Base-by-base conservation (phyloP, 768 basidiomycete genomes). In the Mycena vulgaris region DNA sequence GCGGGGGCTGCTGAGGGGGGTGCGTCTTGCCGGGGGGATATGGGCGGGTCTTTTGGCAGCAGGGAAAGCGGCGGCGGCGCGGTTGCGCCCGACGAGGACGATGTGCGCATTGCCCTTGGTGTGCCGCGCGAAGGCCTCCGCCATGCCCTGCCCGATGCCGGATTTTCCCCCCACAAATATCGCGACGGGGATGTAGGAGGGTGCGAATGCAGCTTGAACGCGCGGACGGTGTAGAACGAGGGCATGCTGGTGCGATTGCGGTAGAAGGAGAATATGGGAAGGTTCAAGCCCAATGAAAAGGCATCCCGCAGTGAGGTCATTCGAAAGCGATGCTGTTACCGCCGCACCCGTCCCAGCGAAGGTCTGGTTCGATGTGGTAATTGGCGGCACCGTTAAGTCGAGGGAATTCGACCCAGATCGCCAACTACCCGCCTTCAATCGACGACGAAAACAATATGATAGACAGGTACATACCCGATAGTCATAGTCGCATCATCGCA, bases 401-500 rank as follows among this genome's bases (percentile, higher is more conserved):
- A 88, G 75, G 7, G 80, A 83, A 72, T 86, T 87, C 1, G 86
- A 84, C 14, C 87, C 88, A 1, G 86, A 87, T 19, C 86, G 86
- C 86, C 86, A 88, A 25, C 86, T 87, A 60, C 14, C 40, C 8
- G 33, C 14, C 6, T 11, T 33, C 21, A 30, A 72, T 78, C 79
- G 0, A 80, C 75, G 53, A 4, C 0, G 64, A 27, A 40, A 80
- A 79, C 25, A 76, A n/a, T 17, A 42, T n/a, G n/a, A 8, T 30
- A 31, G 19, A 39, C 23, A 10, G 76, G 5, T 6, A 83, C 87
- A 77, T 78, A 92, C 80, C 90, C 90, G 75, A 91, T 83, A 23
- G 85, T 86, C 80, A 92, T 87, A 0, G 89, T 91, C 2, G 89
- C 89, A 48, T 87, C 85, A 57, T 87, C 85, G 70, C 88, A 88